Evolutionary conservation across 2,329 filamentous ascomycete species (phyloP), one percentile per base, ranked within the genome.

Genomic region (Acrocalymma vagum): DNA sequence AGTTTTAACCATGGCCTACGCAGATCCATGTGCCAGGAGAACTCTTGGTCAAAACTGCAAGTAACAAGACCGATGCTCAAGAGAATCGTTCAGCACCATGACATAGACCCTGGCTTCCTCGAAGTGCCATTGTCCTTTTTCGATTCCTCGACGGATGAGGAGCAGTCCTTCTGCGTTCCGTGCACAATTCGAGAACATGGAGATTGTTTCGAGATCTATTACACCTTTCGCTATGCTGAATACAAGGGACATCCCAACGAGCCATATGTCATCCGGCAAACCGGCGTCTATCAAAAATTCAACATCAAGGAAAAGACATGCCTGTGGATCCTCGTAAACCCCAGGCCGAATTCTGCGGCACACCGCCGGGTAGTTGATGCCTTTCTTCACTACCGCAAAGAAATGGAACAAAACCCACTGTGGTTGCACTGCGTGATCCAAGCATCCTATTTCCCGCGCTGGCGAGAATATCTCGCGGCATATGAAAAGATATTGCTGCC

Each of bases 211-310:
- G 62, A 66, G 60, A 42, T 62, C 13, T 51, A 48, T 10, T 65
- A 68, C 38, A 58, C 53, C 9, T 34, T 65, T 7, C 60, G 55
- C 28, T 69, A 68, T 27, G 59, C 60, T 1, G 58, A 62, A 29
- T 44, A 55, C 30, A 62, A 61, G 27, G 17, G 31, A 3, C 39
- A 29, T 2, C 32, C 43, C 0, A 49, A 60, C 13, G 51, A 49
- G 4, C 46, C 49, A 10, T 68, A 63, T 62, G 45, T 56, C 0
- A 55, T 63, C 15, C 60, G 67, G 4, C 65, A 69, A 41, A 64
- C 53, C 2, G 65, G 63, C 1, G 42, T 70, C 13, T 67, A 64
- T 30, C 65, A 70, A 13, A 59, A 51, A 28, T 58, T 52, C 29
- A 51, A 65, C 11, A 29, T 39, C 4, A 24, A 31, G 14, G 56